Conservation (phyloP, 2,329 filamentous ascomycete genomes). For the Chrysosporium keratinophilum region DNA sequence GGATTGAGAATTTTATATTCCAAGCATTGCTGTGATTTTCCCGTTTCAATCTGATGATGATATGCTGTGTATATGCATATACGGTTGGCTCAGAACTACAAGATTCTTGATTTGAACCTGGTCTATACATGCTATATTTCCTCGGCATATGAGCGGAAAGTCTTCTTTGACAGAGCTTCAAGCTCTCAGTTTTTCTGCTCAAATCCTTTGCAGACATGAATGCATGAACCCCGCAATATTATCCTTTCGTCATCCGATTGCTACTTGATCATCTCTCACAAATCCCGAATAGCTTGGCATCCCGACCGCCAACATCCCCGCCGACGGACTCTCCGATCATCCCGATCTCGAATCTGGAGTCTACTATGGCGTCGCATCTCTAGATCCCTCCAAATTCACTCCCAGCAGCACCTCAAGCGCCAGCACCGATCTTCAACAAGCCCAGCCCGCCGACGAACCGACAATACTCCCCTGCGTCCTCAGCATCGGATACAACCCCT, state of each 20-base stretch:
- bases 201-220: no score
- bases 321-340: constrained; percentile 53
- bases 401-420: constrained; percentile 15
- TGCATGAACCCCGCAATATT: no score
- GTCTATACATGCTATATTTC: no score
- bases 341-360: constrained; percentile 62
- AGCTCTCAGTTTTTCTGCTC: no score
- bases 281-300: constrained; percentile 62
- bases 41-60: no score
- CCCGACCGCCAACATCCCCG: constrained; percentile 80
- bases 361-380: constrained; percentile 84
- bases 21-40: no score
- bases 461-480: constrained; percentile 75
- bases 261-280: neutral
- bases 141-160: neutral
- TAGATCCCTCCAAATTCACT: constrained; percentile 42
- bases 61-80: no score
- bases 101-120: no score
- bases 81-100: no score
- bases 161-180: neutral
- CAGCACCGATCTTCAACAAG: neutral
- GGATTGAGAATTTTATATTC: no score
- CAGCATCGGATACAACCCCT: constrained; percentile 94
- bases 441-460: constrained; percentile 9
- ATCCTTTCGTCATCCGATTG: no score